Percentiles rank a stretch among this genome's conserved stretches.
Conservation (phyloP, 106 monocot genomes). For the Dactylorhiza incarnata region DNA sequence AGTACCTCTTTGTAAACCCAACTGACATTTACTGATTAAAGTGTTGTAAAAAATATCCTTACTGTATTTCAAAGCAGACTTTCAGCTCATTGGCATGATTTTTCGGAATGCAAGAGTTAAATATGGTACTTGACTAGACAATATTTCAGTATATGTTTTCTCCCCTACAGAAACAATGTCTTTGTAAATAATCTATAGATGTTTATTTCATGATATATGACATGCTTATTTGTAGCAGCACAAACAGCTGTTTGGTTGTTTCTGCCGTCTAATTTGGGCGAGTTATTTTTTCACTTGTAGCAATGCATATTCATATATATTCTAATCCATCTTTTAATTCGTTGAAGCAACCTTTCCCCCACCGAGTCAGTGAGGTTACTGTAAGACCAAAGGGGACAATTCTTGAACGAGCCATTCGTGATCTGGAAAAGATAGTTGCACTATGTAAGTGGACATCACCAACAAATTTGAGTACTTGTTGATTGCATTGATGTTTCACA, state of each 20-base stretch:
- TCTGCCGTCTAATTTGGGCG: background rate
- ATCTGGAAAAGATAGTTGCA: slow-evolving; percentile 82
- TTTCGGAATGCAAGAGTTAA: background rate
- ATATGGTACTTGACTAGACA: background rate
- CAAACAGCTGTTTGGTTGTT: background rate
- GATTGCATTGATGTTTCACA: background rate
- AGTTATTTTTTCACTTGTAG: background rate
- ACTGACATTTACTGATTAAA: background rate
- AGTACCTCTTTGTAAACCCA: background rate
- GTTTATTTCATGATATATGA: background rate
- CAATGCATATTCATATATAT: background rate
- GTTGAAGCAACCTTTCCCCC: slow-evolving; percentile 24
- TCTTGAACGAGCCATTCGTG: slow-evolving; percentile 83
- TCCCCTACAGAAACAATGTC: background rate
- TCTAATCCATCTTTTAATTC: slow-evolving; percentile 5
- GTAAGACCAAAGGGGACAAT: slow-evolving; percentile 70
- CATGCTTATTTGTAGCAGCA: background rate
- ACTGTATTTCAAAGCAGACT: background rate
- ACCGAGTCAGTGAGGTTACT: slow-evolving; percentile 40
- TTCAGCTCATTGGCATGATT: background rate
- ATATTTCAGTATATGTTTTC: background rate
- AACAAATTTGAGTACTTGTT: background rate
- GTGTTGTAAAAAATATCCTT: background rate
- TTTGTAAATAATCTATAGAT: background rate
- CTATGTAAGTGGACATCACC: slow-evolving; percentile 42